These are phyloP conservation scores for Paramecium primaurelia DNA, from an alignment of 73 alveolate genomes.

Conservation along the genomic window DNA sequence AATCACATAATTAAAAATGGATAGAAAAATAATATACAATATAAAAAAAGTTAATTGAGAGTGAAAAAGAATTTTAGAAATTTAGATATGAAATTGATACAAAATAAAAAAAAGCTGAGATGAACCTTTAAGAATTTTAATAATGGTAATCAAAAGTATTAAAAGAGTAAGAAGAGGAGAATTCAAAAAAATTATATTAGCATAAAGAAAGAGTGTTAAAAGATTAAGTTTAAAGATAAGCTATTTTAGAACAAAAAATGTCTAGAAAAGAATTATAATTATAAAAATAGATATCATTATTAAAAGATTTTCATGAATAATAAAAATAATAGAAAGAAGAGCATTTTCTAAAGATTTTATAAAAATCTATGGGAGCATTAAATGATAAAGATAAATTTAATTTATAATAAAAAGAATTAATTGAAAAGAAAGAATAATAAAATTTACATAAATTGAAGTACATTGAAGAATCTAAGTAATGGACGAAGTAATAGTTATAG, in stretches of 20 bases:
- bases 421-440: background rate
- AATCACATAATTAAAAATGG: slow-evolving; percentile 20
- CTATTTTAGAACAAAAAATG: background rate
- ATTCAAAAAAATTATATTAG: background rate
- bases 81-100: background rate
- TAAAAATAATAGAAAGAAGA: background rate
- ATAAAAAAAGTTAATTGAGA: background rate
- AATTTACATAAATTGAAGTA: background rate
- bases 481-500: background rate
- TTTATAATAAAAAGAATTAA: background rate
- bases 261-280: background rate
- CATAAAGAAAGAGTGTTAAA: background rate
- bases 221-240: background rate
- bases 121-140: background rate
- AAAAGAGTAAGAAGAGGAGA: background rate
- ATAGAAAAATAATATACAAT: background rate
- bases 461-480: background rate
- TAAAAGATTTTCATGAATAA: background rate
- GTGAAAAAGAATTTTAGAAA: background rate
- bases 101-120: background rate
- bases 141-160: background rate
- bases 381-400: background rate
- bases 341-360: background rate
- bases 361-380: background rate
- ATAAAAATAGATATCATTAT: background rate